These are phyloP conservation scores for Tulasnella sp. DNA, from an alignment of 768 basidiomycete genomes.

Conservation along the genomic window DNA sequence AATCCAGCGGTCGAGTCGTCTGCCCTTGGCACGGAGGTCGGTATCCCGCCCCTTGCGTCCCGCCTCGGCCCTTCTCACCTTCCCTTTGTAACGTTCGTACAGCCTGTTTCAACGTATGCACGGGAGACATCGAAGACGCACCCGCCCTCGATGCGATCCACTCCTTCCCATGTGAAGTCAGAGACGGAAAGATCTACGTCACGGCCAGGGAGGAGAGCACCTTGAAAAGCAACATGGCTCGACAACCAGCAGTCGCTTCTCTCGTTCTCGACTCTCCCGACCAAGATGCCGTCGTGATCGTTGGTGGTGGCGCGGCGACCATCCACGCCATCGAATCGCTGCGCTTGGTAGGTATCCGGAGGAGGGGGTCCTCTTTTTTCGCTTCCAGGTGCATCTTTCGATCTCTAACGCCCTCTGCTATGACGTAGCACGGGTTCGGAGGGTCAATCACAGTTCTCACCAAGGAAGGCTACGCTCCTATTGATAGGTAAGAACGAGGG, in stretches of 20 bases:
- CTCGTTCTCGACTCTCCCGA: conserved; percentile 47
- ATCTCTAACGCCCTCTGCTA: neutral
- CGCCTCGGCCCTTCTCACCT: neutral
- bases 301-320: conserved; percentile 81
- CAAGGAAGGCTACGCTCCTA: conserved; percentile 75
- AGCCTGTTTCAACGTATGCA: conserved; percentile 87
- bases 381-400: neutral
- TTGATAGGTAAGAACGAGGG: conserved; percentile 59
- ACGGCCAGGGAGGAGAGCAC: conserved; percentile 63
- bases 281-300: conserved; percentile 62
- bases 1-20: conserved; percentile 71
- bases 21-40: conserved; percentile 83
- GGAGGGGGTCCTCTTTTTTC: neutral
- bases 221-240: conserved; percentile 61
- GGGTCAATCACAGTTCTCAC: conserved; percentile 74
- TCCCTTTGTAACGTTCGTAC: conserved; percentile 17
- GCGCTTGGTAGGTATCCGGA: conserved; percentile 56
- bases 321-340: conserved; percentile 76
- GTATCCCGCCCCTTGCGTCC: conserved; percentile 23
- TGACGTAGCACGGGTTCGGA: conserved; percentile 63
- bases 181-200: conserved; percentile 72
- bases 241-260: conserved; percentile 46
- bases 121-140: conserved; percentile 83
- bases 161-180: conserved; percentile 64
- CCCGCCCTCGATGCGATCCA: conserved; percentile 79